A percentile compares a stretch with the other conserved stretches of the same genome.
phyloP scores from a whole-genome alignment of 441 rosid species.

The Populus hybrid region DNA sequence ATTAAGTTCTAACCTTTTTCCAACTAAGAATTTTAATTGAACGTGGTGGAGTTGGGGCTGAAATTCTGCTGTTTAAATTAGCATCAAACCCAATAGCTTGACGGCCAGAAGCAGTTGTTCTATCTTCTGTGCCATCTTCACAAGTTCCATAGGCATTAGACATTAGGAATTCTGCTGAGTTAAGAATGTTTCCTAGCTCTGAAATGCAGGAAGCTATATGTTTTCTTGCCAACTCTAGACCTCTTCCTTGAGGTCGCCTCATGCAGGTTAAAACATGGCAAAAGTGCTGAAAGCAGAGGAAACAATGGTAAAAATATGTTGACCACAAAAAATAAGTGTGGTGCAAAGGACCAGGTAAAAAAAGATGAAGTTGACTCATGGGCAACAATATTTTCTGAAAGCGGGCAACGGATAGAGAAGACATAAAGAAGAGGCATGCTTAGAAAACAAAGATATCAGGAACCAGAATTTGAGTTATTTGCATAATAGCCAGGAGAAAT shows the following conservation, averaged over 20 bases:
- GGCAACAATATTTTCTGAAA: neutral
- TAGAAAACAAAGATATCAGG: neutral
- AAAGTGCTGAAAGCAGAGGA: conserved; percentile 68
- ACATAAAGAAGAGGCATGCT: neutral
- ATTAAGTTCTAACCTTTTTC: conserved; percentile 56
- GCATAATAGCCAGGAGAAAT: neutral
- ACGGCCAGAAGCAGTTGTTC: conserved; percentile 86
- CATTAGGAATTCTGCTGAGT: conserved; percentile 51
- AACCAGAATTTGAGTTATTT: neutral
- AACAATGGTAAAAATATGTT: conserved; percentile 23
- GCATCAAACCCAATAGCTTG: conserved; percentile 88
- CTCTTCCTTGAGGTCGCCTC: conserved; percentile 96
- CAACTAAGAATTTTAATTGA: conserved; percentile 82
- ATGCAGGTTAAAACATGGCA: conserved; percentile 75
- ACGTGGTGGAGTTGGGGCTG: conserved; percentile 98
- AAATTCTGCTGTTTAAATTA: conserved; percentile 70
- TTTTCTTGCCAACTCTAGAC: conserved; percentile 85
- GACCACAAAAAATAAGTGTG: conserved; percentile 2
- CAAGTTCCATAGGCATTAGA: conserved; percentile 34
- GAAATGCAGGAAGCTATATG: conserved; percentile 74
- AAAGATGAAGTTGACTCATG: neutral
- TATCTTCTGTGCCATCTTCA: conserved; percentile 44
- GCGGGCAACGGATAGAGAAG: neutral
- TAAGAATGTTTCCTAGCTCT: conserved; percentile 63
- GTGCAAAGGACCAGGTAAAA: conserved; percentile 11